A percentile compares a stretch with the other conserved stretches of the same genome.
phyloP scores from a whole-genome alignment of 2,329 filamentous ascomycete genomes.

The Aspergillus fructus region DNA sequence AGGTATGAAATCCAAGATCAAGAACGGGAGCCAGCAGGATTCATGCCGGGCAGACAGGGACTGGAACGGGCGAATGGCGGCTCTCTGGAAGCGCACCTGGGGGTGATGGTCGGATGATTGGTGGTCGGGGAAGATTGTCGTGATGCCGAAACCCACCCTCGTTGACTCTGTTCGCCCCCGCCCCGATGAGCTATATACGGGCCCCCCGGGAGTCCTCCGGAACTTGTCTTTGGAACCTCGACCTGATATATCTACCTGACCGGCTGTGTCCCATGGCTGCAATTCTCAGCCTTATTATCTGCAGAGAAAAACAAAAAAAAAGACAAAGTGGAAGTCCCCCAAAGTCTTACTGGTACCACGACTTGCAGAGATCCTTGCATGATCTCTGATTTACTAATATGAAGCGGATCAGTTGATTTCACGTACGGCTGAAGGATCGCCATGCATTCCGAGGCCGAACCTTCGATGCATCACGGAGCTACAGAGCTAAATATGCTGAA shows the following conservation, averaged over 20 bases:
- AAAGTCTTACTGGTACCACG: background rate
- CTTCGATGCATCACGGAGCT: background rate
- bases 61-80: conserved; percentile 9
- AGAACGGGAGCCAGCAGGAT: conserved; percentile 5
- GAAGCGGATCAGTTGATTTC: background rate
- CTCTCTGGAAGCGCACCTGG: conserved; percentile 9
- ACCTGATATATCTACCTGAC: background rate
- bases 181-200: conserved; percentile 8
- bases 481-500: background rate
- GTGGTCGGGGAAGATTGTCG: conserved; percentile 6
- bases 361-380: background rate
- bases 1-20: conserved; percentile 11
- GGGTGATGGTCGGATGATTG: conserved; percentile 13
- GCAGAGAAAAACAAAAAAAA: background rate
- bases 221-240: background rate
- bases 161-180: background rate
- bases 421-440: background rate
- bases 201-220: background rate
- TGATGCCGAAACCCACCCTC: conserved; percentile 12
- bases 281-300: background rate
- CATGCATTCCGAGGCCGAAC: background rate
- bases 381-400: conserved; percentile 3
- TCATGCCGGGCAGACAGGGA: conserved; percentile 6
- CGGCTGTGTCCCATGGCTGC: background rate
- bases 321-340: background rate